phyloP scores from a whole-genome alignment of 768 basidiomycete genomes.

The Tulasnella sp. region DNA sequence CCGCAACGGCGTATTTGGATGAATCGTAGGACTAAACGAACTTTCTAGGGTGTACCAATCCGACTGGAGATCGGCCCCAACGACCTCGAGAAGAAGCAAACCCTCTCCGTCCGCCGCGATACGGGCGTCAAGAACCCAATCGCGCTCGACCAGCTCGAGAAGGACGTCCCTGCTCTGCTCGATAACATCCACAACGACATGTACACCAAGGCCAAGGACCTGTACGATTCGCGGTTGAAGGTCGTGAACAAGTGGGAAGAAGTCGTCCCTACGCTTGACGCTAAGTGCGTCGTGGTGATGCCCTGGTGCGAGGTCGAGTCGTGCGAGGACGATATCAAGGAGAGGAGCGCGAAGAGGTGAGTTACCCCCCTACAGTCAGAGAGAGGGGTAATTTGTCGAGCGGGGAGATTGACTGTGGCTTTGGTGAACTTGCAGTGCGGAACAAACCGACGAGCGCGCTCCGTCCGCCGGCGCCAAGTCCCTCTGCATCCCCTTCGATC shows the following conservation, averaged over 20 bases:
- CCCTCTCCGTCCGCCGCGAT: constrained; percentile 73
- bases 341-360: constrained; percentile 50
- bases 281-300: constrained; percentile 74
- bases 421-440: constrained; percentile 47
- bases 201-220: constrained; percentile 64
- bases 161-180: constrained; percentile 51
- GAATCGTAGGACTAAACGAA: background rate
- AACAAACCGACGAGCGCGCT: constrained; percentile 86
- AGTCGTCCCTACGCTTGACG: constrained; percentile 81
- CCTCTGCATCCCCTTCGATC: constrained; percentile 92
- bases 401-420: background rate
- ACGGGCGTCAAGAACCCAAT: constrained; percentile 51
- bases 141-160: constrained; percentile 36
- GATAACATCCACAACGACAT: constrained; percentile 83
- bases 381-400: background rate
- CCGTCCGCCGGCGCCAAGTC: constrained; percentile 97
- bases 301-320: constrained; percentile 93
- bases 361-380: background rate
- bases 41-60: constrained; percentile 78
- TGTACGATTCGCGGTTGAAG: constrained; percentile 60
- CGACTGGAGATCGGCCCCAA: constrained; percentile 95
- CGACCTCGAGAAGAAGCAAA: constrained; percentile 74
- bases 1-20: no score
- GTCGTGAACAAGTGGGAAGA: constrained; percentile 82
- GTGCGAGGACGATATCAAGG: constrained; percentile 98